A percentile compares a stretch with the other conserved stretches of the same genome.
Evolutionary conservation across 768 basidiomycete genomes (phyloP).

Genomic region (Boletus huronensis): DNA sequence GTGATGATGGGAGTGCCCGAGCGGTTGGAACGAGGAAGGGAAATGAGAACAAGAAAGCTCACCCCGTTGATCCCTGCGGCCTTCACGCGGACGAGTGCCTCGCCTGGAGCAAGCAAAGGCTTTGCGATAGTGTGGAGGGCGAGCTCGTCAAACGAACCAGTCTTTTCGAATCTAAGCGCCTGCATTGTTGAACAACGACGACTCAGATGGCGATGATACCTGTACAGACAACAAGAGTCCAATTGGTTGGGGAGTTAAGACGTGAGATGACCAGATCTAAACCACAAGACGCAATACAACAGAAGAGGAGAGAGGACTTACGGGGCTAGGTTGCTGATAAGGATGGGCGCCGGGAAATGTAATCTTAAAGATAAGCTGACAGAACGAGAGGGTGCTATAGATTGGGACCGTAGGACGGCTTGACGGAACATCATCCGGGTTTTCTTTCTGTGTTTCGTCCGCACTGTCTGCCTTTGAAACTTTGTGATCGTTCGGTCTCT

Average conservation of each 20-base stretch:
- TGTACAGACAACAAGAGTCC: background rate
- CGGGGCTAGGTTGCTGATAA: background rate
- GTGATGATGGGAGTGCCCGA: background rate
- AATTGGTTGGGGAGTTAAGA: background rate
- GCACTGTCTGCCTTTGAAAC: slow-evolving; percentile 10
- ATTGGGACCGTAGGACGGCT: background rate
- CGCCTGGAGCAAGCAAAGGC: slow-evolving; percentile 29
- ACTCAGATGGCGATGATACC: background rate
- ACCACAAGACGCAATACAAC: background rate
- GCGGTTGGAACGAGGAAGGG: background rate
- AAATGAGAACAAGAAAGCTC: slow-evolving; percentile 3
- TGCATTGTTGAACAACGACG: slow-evolving; percentile 23
- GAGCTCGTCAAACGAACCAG: slow-evolving; percentile 30
- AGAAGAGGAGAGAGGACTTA: background rate
- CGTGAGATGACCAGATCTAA: background rate
- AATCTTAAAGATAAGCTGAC: background rate
- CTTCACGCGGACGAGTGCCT: slow-evolving; percentile 32
- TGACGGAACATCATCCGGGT: slow-evolving; percentile 14
- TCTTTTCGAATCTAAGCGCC: slow-evolving; percentile 31
- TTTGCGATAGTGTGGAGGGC: slow-evolving; percentile 22
- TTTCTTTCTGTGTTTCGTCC: background rate
- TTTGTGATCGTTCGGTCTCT: background rate
- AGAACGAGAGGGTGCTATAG: background rate
- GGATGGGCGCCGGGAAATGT: background rate
- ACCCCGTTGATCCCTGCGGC: slow-evolving; percentile 35